Conservation (phyloP, 192 early-diverging fungal genomes). For the Coemansia interrupta region DNA sequence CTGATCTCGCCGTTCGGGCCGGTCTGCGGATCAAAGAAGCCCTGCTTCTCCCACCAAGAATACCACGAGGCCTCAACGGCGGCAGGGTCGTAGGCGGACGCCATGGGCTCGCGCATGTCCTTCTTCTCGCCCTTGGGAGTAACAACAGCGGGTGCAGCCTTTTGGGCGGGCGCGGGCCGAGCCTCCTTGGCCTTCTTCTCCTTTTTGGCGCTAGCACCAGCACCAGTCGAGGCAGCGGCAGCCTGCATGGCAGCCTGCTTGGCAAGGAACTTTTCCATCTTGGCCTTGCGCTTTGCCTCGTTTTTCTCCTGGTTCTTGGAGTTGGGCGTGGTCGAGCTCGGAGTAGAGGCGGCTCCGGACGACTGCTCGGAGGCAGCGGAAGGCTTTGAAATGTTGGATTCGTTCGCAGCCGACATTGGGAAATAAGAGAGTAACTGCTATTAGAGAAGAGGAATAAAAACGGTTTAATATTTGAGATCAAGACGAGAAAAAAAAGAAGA, state of each 20-base stretch:
- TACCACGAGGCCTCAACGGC: constrained; percentile 97
- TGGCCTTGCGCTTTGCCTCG: constrained; percentile 85
- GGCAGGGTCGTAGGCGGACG: constrained; percentile 77
- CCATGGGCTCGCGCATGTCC: constrained; percentile 67
- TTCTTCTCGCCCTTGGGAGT: constrained; percentile 89
- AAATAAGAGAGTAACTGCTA: too few relatives aligned
- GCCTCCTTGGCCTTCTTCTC: constrained; percentile 61
- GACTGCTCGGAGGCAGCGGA: background rate
- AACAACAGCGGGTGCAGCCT: constrained; percentile 67
- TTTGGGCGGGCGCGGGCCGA: constrained; percentile 52
- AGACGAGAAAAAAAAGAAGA: background rate
- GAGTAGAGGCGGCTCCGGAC: background rate
- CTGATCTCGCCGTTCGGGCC: constrained; percentile 57
- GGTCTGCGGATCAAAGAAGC: constrained; percentile 79
- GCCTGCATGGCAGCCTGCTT: constrained; percentile 65
- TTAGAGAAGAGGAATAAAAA: background rate
- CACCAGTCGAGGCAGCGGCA: background rate
- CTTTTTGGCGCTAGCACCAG: constrained; percentile 7
- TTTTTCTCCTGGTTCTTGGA: constrained; percentile 86
- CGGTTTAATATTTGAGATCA: background rate
- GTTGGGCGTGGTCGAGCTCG: constrained; percentile 25
- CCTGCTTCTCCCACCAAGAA: constrained; percentile 93
- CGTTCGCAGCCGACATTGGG: constrained; percentile 7
- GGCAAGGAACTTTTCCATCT: constrained; percentile 88
- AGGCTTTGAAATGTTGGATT: background rate